Evolutionary conservation across 1,139 yeast genomes (phyloP), one percentile per base, ranked within the genome.

Genomic region (Entelexis sorbosivorans): DNA sequence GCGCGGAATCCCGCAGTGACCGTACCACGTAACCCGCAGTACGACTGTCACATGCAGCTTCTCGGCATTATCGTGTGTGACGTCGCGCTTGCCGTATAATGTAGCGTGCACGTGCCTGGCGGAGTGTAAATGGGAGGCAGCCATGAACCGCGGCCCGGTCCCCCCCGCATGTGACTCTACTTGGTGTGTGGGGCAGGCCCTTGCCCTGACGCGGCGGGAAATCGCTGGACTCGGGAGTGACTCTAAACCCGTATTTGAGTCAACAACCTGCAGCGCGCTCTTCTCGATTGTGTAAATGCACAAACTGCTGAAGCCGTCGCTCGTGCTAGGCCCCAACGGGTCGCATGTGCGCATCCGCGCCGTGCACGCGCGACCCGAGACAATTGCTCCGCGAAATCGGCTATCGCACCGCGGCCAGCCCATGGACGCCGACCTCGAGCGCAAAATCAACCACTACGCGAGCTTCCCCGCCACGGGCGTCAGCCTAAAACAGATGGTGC

Each of bases 401-500:
- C 54, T 46, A 10, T 40, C 50, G 24, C 56, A 51, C 40, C 48
- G 42, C 8, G 60, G 61, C 24, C 63, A 65, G 63, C 57, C 56
- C 32, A 58, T 61, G 53, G 60, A 64, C 17, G 59, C 58, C 14
- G 64, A 62, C 52, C 63, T 70, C 43, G 64, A 66, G 35, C 63
- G 64, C 38, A 64, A 67, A 56, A 68, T 71, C 54, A 57, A 67
- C 51, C 73, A 70, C 56, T 83, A 81, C 71, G 91, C 95, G 5
- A 73, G 75, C 52, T 76, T 79, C 59, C 84, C 87, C 26, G 94
- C 91, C 55, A 85, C 95, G 1, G 88, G 94, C 1, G 86, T 87
- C 6, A 81, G 89, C 2, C 70, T 87, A 55, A 73, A 88, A 53
- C 95, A 85, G 65, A 86, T 87, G 95, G 95, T 87, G n/a, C 91